These are phyloP conservation scores for Oropetium thomaeum DNA, from an alignment of 176 grass and related monocot genomes.

Conservation along the genomic window DNA sequence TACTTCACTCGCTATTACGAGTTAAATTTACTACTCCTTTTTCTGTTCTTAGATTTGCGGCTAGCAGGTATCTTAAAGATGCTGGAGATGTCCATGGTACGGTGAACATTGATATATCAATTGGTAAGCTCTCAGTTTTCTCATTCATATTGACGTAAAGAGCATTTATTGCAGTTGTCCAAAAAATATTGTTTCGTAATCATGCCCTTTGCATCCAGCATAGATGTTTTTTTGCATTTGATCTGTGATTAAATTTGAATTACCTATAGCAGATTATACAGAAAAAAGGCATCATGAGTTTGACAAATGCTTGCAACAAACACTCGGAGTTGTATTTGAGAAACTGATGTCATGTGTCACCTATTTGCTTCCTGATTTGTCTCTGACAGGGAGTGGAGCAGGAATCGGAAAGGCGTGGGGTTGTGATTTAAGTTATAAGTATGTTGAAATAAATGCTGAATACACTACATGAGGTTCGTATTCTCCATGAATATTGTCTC, in stretches of 20 bases:
- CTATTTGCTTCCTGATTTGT: conserved; percentile 8
- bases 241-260: background rate
- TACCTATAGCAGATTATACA: background rate
- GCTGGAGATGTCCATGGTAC: conserved; percentile 84
- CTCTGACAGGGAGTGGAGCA: conserved; percentile 48
- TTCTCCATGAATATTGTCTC: background rate
- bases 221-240: conserved; percentile 1
- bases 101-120: conserved; percentile 73
- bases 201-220: background rate
- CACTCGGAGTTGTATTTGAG: background rate
- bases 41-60: conserved; percentile 49
- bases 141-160: background rate
- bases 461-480: conserved; percentile 65
- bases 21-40: conserved; percentile 20
- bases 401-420: conserved; percentile 88
- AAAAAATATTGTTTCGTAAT: conserved; percentile 1
- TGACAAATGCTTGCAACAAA: conserved; percentile 4
- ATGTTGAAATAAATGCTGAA: conserved; percentile 99
- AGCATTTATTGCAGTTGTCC: conserved; percentile 5
- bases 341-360: background rate
- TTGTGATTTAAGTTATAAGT: conserved; percentile 95
- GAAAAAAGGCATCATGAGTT: conserved; percentile 15
- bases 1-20: background rate
- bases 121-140: conserved; percentile 61
- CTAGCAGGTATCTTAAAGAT: conserved; percentile 85